Evolutionary conservation across 345 rosid species (phyloP), one percentile per base, ranked within the genome.

Genomic region (Eucalyptus sp.): DNA sequence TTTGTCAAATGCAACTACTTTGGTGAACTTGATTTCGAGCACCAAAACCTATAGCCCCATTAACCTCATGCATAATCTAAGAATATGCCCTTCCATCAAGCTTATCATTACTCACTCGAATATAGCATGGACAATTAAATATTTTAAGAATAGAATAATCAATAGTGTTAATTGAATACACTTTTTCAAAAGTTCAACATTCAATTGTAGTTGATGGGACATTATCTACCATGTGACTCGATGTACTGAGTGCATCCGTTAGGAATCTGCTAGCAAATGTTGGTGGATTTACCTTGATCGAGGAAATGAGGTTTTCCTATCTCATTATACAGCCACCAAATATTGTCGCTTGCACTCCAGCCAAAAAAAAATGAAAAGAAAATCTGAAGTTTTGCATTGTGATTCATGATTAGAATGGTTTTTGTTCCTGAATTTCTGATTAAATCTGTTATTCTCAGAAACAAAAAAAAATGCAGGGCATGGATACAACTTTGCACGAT

Each of bases 221-320:
- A 22, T 56, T 56, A 56, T 56, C 2, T 56, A 22, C 12, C 29
- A 56, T 22, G 27, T 56, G 27, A 2, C 5, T 56, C 0, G 0
- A 4, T 0, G 1, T 56, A 24, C 13, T 8, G 10, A 56, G 62
- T 24, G 27, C 29, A 56, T 24, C 0, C 0, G 1, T 24, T 56
- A 24, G 13, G 29, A 56, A 56, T 56, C 1, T 56, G 0, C 62
- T 24, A 62, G 3, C 0, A 62, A 62, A 29, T 62, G 71, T 13
- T 0, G 0, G 33, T 13, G 33, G 71, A 62, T 62, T 62, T 62
- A 62, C 71, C 16, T 29, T 29, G 16, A 62, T 29, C 0, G 17
- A 62, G 33, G 68, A 62, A 0, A 62, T 62, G 33, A 62, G n/a
- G 68, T 0, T 13, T 62, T 62, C 31, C 3, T 6, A 62, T 13